Percentiles rank a stretch among this genome's conserved stretches.
Conservation (phyloP, 1,139 yeast genomes). For the Pichia sp. region DNA sequence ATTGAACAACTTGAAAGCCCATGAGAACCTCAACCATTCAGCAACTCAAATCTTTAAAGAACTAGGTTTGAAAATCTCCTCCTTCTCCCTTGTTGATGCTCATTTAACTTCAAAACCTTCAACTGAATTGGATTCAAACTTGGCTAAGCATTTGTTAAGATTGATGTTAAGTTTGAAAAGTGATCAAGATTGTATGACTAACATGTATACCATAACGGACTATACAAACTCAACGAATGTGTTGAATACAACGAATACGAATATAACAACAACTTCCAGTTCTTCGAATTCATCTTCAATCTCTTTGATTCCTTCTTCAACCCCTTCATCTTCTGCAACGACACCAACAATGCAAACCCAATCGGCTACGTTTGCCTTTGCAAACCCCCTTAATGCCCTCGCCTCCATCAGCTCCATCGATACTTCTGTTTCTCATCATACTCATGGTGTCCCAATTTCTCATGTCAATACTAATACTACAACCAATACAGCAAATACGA, state of each 20-base stretch:
- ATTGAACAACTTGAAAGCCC: conserved; percentile 10
- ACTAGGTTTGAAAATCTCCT: conserved; percentile 15
- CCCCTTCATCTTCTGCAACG: not conserved
- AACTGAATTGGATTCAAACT: conserved; percentile 2
- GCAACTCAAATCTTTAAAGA: conserved; percentile 3
- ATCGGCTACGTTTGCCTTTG: too few relatives aligned
- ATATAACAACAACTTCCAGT: not conserved
- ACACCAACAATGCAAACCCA: not conserved
- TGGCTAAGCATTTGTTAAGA: conserved; percentile 8
- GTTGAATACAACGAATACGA: not conserved
- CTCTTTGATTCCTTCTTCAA: not conserved
- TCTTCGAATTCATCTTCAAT: not conserved
- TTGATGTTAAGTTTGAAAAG: conserved; percentile 10
- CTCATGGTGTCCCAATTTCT: too few relatives aligned
- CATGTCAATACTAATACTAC: too few relatives aligned
- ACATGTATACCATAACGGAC: conserved; percentile 11
- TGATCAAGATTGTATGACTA: conserved; percentile 11
- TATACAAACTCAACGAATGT: conserved; percentile 1
- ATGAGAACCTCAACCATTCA: conserved; percentile 9
- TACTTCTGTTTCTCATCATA: too few relatives aligned
- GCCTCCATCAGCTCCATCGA: too few relatives aligned
- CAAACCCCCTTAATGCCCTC: too few relatives aligned
- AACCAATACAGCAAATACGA: too few relatives aligned
- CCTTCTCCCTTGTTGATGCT: conserved; percentile 8
- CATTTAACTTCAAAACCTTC: conserved; percentile 8